Evolutionary conservation across 805 yeast genomes (phyloP), one percentile per base, ranked within the genome.

Genomic region (Starmerella bombi): DNA sequence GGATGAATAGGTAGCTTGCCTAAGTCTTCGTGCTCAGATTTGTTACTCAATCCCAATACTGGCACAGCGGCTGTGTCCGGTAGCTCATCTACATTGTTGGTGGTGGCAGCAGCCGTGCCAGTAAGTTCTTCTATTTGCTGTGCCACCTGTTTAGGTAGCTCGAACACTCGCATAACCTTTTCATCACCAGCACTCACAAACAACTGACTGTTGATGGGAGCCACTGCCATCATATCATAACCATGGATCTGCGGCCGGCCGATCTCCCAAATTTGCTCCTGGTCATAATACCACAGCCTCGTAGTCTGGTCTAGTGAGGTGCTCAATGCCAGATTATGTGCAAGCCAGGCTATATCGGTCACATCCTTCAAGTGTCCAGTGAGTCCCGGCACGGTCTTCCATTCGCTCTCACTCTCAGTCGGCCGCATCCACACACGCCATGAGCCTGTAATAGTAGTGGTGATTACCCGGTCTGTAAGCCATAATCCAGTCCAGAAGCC

Each of bases 161-260:
- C 86, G 58, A 93, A 91, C 1, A 85, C 81, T 50, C 99, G 68
- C 48, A 88, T 60, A 9, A 84, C 76, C 62, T 91, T 93, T 56
- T 91, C 99, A 56, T 93, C 99, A 36, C 96, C 97, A 14, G 86
- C 97, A 40, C 94, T 82, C 3, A 86, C 80, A 62, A 82, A 88
- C 48, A 71, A 64, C 1, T 80, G 66, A 37, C 66, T 60, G 15
- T 71, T 60, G 12, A 91, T 59, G 10, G 79, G 67, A 29, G 76
- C 73, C 6, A 81, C 65, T 50, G 94, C 76, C 29, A 82, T 69
- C 96, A 91, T 85, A 56, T 91, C 97, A 57, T 84, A 91, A 7
- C 99, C 99, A 59, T 91, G 99, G 48, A 91, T 91, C 59, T 91
- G 99, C 0, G 98, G 97, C 51, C 99, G 72, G 1, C 95, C 83